A percentile compares a stretch with the other conserved stretches of the same genome.
phyloP scores from a whole-genome alignment of 176 grass and related monocot genomes.

The Otatea glauca region DNA sequence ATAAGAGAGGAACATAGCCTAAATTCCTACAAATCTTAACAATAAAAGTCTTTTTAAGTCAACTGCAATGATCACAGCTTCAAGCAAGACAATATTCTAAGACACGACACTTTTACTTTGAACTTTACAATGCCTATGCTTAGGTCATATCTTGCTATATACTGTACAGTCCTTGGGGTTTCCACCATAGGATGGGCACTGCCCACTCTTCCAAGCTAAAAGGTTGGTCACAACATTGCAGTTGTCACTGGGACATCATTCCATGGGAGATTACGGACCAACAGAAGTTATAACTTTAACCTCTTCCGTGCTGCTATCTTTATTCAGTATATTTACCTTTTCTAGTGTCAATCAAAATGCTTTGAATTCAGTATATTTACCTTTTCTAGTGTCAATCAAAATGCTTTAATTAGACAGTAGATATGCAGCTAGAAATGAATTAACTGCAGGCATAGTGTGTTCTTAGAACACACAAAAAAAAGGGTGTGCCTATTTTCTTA shows the following conservation, averaged over 20 bases:
- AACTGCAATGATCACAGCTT: constrained; percentile 31
- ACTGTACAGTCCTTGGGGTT: background rate
- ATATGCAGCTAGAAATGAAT: background rate
- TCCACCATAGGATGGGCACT: background rate
- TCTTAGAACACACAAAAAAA: background rate
- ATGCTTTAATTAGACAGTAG: background rate
- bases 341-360: background rate
- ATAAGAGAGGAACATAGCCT: background rate
- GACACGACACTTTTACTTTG: background rate
- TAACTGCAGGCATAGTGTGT: constrained; percentile 9
- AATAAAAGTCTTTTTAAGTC: background rate
- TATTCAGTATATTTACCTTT: background rate
- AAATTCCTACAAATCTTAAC: constrained; percentile 2
- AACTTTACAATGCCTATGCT: background rate
- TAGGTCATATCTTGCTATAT: background rate
- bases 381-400: too few relatives aligned
- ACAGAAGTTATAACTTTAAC: background rate
- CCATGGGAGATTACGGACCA: background rate
- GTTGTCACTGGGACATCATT: background rate
- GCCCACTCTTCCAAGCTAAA: background rate
- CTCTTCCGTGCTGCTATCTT: background rate
- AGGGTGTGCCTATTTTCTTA: background rate
- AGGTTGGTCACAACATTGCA: background rate
- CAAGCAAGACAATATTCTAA: constrained; percentile 18
- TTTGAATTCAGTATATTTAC: too few relatives aligned